Evolutionary conservation across 2,329 filamentous ascomycete species (phyloP).

Genomic region (Botrytis elliptica): DNA sequence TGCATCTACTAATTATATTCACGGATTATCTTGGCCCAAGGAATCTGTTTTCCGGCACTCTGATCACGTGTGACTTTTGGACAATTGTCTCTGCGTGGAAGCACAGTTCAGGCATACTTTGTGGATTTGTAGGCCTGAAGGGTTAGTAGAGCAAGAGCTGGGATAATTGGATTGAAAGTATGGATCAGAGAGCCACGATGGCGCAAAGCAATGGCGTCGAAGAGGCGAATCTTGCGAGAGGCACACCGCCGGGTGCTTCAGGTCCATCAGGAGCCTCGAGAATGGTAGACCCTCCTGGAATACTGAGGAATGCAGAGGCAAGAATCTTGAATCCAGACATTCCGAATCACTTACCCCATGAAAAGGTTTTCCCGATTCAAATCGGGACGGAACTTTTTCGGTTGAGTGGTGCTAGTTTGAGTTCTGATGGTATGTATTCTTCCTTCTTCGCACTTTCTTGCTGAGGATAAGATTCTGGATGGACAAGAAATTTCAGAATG

Average conservation of each 20-base stretch:
- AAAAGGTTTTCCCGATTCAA: conserved; percentile 63
- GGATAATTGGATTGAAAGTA: background rate
- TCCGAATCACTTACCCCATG: conserved; percentile 41
- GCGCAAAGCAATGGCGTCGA: background rate
- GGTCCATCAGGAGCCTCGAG: background rate
- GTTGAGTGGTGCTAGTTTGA: conserved; percentile 67
- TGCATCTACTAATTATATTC: background rate
- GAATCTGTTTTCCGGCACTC: background rate
- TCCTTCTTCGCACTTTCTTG: background rate
- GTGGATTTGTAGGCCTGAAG: background rate
- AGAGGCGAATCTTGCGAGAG: background rate
- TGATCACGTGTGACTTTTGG: background rate
- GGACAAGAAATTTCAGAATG: too few relatives aligned
- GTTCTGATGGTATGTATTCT: conserved; percentile 64
- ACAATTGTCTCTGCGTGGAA: background rate
- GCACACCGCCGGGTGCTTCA: background rate
- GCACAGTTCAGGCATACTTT: background rate
- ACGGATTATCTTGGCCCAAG: background rate
- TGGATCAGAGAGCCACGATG: background rate
- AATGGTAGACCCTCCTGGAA: conserved; percentile 28
- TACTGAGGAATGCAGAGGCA: conserved; percentile 26
- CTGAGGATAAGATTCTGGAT: background rate
- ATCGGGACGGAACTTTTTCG: conserved; percentile 68
- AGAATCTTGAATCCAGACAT: conserved; percentile 38
- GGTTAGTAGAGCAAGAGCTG: background rate